phyloP scores from a whole-genome alignment of 208 protist species.

The Sergeia podlipaevii region DNA sequence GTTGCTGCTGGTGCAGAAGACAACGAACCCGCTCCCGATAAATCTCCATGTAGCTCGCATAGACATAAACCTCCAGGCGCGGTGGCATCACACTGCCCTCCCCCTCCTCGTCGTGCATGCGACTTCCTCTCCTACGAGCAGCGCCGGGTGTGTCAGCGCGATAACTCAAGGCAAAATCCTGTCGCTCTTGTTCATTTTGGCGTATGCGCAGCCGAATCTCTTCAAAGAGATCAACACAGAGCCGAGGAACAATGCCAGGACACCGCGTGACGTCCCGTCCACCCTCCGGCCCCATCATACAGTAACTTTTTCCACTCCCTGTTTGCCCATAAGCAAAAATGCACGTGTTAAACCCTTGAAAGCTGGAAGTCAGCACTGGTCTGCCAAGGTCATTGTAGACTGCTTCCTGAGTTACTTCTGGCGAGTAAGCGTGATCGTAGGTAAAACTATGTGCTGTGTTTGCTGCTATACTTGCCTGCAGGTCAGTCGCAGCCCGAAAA shows the following conservation, averaged over 20 bases:
- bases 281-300: conserved; percentile 84
- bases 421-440: conserved; percentile 73
- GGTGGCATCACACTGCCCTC: conserved; percentile 18
- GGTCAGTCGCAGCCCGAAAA: conserved; percentile 5
- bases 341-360: conserved; percentile 86
- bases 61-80: conserved; percentile 54
- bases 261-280: conserved; percentile 38
- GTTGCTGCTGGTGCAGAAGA: conserved; percentile 29
- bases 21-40: conserved; percentile 87
- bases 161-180: not conserved
- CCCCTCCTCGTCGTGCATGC: not conserved
- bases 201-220: conserved; percentile 19
- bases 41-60: conserved; percentile 91
- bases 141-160: not conserved
- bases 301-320: conserved; percentile 86
- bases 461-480: conserved; percentile 1
- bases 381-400: conserved; percentile 89
- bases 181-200: conserved; percentile 11
- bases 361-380: conserved; percentile 81
- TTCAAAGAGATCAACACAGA: conserved; percentile 72
- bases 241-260: conserved; percentile 81
- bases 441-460: conserved; percentile 47
- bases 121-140: not conserved
- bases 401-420: conserved; percentile 47
- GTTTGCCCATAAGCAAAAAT: conserved; percentile 94